Percentiles rank a stretch among this genome's conserved stretches.
phyloP scores from a whole-genome alignment of 257 asterid species.

The Jasminum sambac region DNA sequence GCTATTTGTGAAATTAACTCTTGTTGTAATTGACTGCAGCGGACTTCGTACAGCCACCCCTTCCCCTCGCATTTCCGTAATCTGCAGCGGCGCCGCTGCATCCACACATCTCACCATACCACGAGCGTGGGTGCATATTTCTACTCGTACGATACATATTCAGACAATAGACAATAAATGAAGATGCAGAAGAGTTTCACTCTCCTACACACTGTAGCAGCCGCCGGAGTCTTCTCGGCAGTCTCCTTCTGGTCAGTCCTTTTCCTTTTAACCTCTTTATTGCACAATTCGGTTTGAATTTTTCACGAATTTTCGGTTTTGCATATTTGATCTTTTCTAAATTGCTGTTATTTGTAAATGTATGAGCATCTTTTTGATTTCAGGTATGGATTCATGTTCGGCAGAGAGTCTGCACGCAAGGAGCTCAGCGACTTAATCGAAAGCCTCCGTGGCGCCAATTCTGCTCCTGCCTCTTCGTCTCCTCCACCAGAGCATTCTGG shows the following conservation, averaged over 20 bases:
- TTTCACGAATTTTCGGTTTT: background rate
- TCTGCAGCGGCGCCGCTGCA: too few species aligned
- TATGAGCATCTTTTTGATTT: background rate
- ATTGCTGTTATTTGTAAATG: background rate
- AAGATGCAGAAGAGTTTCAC: slow-evolving; percentile 77
- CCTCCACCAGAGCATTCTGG: background rate
- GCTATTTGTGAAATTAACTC: too few species aligned
- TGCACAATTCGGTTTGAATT: background rate
- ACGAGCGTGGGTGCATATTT: too few species aligned
- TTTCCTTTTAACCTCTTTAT: background rate
- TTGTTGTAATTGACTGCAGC: too few species aligned
- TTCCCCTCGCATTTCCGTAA: too few species aligned
- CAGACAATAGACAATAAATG: background rate
- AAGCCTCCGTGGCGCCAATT: background rate
- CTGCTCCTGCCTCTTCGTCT: background rate
- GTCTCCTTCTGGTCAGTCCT: slow-evolving; percentile 67
- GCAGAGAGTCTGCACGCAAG: slow-evolving; percentile 82
- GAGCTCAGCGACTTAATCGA: slow-evolving; percentile 57
- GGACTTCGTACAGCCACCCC: too few species aligned
- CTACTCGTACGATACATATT: background rate
- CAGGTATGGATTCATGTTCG: slow-evolving; percentile 96
- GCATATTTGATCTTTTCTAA: background rate
- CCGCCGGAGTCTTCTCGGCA: slow-evolving; percentile 86
- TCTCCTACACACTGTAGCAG: slow-evolving; percentile 68
- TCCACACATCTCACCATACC: too few species aligned